These are phyloP conservation scores for Boehmeria nivea DNA, from an alignment of 306 rosid genomes.

Conservation along the genomic window DNA sequence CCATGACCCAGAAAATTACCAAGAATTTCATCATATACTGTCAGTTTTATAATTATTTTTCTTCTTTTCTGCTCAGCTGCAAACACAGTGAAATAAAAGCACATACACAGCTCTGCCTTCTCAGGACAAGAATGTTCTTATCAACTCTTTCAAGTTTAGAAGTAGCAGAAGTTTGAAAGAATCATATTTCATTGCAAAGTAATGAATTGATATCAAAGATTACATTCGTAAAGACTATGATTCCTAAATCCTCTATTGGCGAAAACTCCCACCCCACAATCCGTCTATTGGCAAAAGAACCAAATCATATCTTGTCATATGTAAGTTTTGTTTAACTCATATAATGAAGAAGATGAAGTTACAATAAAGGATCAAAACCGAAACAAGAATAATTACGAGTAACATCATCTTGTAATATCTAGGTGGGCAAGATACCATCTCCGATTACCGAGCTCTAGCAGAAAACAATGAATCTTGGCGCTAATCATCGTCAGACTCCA, in stretches of 20 bases:
- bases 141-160: neutral
- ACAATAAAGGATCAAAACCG: neutral
- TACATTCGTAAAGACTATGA: conserved; percentile 18
- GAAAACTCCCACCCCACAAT: neutral
- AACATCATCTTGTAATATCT: too few species aligned
- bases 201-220: conserved; percentile 1
- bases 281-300: too few species aligned
- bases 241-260: conserved; percentile 18
- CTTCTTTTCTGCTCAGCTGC: too few species aligned
- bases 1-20: too few species aligned
- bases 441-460: neutral
- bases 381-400: neutral
- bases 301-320: too few species aligned
- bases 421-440: conserved; percentile 24
- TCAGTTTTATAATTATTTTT: too few species aligned
- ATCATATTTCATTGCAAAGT: conserved; percentile 8
- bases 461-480: too few species aligned
- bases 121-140: neutral
- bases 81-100: too few species aligned
- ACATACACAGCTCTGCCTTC: too few species aligned
- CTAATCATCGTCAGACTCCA: conserved; percentile 57
- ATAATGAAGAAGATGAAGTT: neutral
- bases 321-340: neutral
- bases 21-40: too few species aligned
- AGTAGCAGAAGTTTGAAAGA: conserved; percentile 8